Evolutionary conservation across 352 stramenopile species (phyloP).

Genomic region (Pythium phragmiticola): DNA sequence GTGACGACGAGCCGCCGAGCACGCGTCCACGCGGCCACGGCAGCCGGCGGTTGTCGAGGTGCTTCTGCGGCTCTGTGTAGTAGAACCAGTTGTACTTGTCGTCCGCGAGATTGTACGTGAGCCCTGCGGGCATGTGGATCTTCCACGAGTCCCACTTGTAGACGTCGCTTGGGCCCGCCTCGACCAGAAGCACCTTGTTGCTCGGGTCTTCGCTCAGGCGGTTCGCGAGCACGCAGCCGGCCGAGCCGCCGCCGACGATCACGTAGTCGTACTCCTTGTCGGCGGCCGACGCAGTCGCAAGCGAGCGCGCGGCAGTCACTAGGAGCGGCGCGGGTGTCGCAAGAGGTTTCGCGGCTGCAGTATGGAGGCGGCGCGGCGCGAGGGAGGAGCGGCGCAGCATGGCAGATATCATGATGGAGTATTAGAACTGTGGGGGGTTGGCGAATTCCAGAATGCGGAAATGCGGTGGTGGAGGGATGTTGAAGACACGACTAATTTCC

Average conservation of each 20-base stretch:
- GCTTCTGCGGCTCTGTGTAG: constrained; percentile 80
- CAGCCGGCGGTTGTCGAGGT: constrained; percentile 75
- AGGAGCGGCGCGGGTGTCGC: background rate
- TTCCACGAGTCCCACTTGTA: constrained; percentile 90
- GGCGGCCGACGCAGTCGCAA: constrained; percentile 11
- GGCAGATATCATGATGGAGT: constrained; percentile 5
- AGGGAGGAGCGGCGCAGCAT: constrained; percentile 2
- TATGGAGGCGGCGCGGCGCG: background rate
- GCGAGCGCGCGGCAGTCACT: background rate
- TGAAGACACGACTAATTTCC: background rate
- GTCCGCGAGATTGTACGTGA: constrained; percentile 84
- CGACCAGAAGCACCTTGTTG: constrained; percentile 89
- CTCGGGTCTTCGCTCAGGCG: constrained; percentile 76
- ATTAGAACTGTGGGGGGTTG: background rate
- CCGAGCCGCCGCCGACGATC: constrained; percentile 89
- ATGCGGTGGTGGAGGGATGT: background rate
- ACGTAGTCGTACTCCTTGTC: constrained; percentile 88
- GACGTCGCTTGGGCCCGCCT: constrained; percentile 83
- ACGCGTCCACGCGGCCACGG: constrained; percentile 87
- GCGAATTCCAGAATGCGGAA: background rate
- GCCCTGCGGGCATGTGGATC: constrained; percentile 87
- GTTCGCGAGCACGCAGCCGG: constrained; percentile 91
- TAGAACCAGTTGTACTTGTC: constrained; percentile 90
- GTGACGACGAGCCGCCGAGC: constrained; percentile 84
- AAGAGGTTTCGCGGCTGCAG: background rate